Percentiles rank a stretch among this genome's conserved stretches.
Evolutionary conservation across 176 grass and related monocot species (phyloP).

Genomic region (Aegilops bicornis): DNA sequence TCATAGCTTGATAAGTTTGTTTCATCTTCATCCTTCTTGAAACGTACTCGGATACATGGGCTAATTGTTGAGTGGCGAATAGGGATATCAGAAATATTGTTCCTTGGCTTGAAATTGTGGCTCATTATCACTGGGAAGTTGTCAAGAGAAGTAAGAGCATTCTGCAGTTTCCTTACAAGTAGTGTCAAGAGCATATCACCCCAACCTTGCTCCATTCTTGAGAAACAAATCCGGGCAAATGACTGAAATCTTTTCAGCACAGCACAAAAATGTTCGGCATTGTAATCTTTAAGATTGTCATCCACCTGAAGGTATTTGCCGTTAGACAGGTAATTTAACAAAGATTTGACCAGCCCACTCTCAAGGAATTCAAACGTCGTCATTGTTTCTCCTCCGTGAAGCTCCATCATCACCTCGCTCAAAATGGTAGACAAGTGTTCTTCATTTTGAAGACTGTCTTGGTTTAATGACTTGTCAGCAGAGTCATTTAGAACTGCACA

Average conservation of each 20-base stretch:
- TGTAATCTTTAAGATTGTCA: constrained; percentile 23
- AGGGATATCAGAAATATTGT: constrained; percentile 69
- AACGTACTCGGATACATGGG: constrained; percentile 84
- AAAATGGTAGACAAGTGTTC: constrained; percentile 77
- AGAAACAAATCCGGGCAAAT: constrained; percentile 69
- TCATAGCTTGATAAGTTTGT: constrained; percentile 53
- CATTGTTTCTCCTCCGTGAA: constrained; percentile 81
- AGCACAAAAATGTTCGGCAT: constrained; percentile 46
- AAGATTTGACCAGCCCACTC: constrained; percentile 86
- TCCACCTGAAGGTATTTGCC: constrained; percentile 59
- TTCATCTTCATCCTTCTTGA: constrained; percentile 79
- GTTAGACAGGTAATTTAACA: constrained; percentile 88
- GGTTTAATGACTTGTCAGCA: constrained; percentile 47
- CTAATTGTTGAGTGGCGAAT: constrained; percentile 47
- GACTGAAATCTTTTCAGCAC: constrained; percentile 87
- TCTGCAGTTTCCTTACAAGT: constrained; percentile 84
- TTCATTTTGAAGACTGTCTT: constrained; percentile 53
- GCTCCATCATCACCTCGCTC: constrained; percentile 89
- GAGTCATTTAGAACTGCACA: constrained; percentile 79
- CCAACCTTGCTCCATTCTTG: constrained; percentile 49
- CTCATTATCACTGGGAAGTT: constrained; percentile 91
- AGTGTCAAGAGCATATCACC: constrained; percentile 67
- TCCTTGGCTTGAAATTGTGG: constrained; percentile 72
- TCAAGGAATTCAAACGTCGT: constrained; percentile 98
- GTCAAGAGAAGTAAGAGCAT: constrained; percentile 94